A percentile compares a stretch with the other conserved stretches of the same genome.
These are phyloP conservation scores for Wickerhamiella sorbophila DNA, from an alignment of 805 yeast species.

Conservation along the genomic window DNA sequence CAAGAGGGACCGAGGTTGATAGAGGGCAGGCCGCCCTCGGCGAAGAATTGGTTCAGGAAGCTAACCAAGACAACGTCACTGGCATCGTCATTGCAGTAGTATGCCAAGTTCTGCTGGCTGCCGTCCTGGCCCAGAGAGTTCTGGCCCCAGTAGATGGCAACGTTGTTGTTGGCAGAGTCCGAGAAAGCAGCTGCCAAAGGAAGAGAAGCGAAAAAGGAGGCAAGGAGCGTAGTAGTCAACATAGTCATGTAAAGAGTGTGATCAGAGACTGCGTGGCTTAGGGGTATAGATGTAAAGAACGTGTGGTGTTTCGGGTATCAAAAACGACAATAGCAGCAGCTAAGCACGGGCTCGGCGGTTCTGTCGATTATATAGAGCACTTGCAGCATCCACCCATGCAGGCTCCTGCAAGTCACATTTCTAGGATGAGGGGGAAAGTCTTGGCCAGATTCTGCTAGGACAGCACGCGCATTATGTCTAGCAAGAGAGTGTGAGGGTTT, in stretches of 20 bases:
- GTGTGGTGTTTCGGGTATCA: neutral
- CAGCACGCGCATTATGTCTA: no score
- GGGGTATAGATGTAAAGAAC: neutral
- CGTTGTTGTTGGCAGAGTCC: constrained; percentile 33
- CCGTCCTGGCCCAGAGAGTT: constrained; percentile 39
- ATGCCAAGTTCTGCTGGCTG: constrained; percentile 30
- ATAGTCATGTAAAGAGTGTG: neutral
- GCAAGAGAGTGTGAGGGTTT: no score
- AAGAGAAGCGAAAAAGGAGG: constrained; percentile 5
- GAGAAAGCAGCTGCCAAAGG: constrained; percentile 6
- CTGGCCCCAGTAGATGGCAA: constrained; percentile 84
- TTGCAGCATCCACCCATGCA: no score
- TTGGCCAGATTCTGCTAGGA: no score
- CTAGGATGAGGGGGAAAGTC: no score
- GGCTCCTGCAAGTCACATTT: no score
- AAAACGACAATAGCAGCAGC: no score
- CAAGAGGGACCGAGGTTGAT: constrained; percentile 48
- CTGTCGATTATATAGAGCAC: no score
- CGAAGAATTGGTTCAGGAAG: constrained; percentile 47
- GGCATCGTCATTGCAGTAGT: constrained; percentile 51
- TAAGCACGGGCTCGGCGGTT: neutral
- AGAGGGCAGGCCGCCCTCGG: constrained; percentile 23
- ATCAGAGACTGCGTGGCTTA: neutral
- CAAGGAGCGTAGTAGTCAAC: neutral
- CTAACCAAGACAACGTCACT: constrained; percentile 57